Base-by-base conservation (phyloP, 805 yeast genomes). In the Phaffomyces opuntiae region DNA sequence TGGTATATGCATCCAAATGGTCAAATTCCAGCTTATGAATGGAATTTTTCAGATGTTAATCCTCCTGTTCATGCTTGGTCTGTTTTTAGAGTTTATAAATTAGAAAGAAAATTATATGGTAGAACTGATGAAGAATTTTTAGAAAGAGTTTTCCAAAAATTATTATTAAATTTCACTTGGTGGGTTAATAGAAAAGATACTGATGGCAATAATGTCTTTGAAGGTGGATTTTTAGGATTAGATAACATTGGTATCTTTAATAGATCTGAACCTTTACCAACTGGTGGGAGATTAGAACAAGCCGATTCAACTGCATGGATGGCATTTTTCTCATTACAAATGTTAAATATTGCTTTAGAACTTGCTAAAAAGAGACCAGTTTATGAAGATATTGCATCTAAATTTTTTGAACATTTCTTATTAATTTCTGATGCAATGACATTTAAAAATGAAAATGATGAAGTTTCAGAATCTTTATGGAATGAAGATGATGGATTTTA, bases 61-160 rank as follows among this genome's bases (percentile, higher is more conserved):
- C 97, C 97, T 1, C 97, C 97, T 0, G 97, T 89, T 33, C 96
- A 90, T 62, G 96, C 96, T 0, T 89, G 96, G 96, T 83, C 96
- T 1, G 81, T 90, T 13, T 89, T 80, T 63, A 75, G 97, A 55
- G 86, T 86, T 37, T 89, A 79, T 67, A 89, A 90, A 65, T 77
- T 88, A 55, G 96, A 90, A 65, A 72, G 93, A 53, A 87, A 85
- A 61, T 72, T 87, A 79, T 83, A 83, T 61, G 90, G 90, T n/a
- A 67, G 72, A 19, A 86, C 82, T 52, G 97, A 89, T 64, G 65
- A 83, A 43, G 84, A 80, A 46, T 89, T 90, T 63, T 73, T 89
- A 63, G 97, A 89, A 65, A 70, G 91, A n/a, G 95, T 87, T 9
- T 89, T 89, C 76, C 97, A 90, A 64, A 89, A 89, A 63, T 74